Conservation (phyloP, 1,284 basidiomycete species). For the Ustilago curta region DNA sequence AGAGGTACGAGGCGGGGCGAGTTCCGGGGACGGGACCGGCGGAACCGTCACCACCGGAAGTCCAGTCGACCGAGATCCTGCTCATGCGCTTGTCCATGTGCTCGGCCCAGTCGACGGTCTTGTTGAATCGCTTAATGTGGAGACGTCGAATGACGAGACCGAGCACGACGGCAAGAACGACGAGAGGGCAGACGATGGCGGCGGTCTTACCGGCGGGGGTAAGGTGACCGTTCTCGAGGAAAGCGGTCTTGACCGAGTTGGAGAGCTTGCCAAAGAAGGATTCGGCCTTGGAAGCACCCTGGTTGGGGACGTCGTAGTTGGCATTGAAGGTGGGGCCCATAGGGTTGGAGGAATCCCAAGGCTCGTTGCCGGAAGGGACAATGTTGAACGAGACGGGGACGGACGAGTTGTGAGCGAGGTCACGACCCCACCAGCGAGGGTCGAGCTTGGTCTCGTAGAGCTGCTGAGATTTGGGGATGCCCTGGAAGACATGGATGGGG, state of each 20-base stretch:
- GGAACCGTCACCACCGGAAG: conserved; percentile 59
- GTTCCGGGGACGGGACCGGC: conserved; percentile 58
- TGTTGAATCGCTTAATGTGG: conserved; percentile 67
- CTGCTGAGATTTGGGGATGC: conserved; percentile 49
- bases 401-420: conserved; percentile 46
- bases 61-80: conserved; percentile 66
- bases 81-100: conserved; percentile 68
- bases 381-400: conserved; percentile 65
- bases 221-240: conserved; percentile 55
- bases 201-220: conserved; percentile 62
- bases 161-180: conserved; percentile 53
- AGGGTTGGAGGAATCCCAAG: conserved; percentile 66
- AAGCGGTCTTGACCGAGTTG: conserved; percentile 57
- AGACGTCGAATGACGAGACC: conserved; percentile 61
- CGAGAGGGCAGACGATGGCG: conserved; percentile 64
- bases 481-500: conserved; percentile 63
- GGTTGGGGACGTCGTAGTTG: conserved; percentile 54
- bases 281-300: conserved; percentile 48
- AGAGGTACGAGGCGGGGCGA: conserved; percentile 57
- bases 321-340: conserved; percentile 64
- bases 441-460: conserved; percentile 55
- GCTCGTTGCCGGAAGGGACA: conserved; percentile 65
- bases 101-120: conserved; percentile 67
- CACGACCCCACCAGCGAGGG: conserved; percentile 62
- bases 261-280: conserved; percentile 47